phyloP scores from a whole-genome alignment of 345 rosid species.

The Salix udensis region DNA sequence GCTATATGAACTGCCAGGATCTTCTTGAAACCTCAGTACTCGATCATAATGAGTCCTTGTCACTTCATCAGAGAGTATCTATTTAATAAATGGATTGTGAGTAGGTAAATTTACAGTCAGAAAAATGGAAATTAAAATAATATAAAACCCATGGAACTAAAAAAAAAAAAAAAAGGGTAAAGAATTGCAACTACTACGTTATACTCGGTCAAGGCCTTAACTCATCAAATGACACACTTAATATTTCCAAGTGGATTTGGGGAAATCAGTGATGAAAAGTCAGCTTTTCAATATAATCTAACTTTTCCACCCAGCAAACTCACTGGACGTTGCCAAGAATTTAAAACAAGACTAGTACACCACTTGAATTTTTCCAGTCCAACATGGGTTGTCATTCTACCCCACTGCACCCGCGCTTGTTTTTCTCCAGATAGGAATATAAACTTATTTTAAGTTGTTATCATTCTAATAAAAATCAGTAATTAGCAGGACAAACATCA shows the following conservation, averaged over 20 bases:
- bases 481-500: background rate
- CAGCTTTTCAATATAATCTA: background rate
- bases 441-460: background rate
- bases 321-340: too few relatives aligned
- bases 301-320: background rate
- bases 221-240: background rate
- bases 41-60: constrained; percentile 62
- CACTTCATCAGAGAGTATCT: constrained; percentile 74
- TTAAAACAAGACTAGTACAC: background rate
- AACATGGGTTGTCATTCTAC: background rate
- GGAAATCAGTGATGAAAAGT: background rate
- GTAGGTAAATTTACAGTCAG: background rate
- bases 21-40: constrained; percentile 42
- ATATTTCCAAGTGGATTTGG: background rate
- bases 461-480: constrained; percentile 6
- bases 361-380: background rate
- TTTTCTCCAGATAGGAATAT: background rate
- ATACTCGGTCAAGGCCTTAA: background rate
- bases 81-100: constrained; percentile 10
- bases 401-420: background rate
- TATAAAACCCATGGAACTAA: too few relatives aligned
- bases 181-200: background rate
- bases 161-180: too few relatives aligned
- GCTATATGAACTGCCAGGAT: constrained; percentile 31
- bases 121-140: too few relatives aligned